These are phyloP conservation scores for Gastrolobium bilobum DNA, from an alignment of 306 rosid genomes.

Conservation along the genomic window DNA sequence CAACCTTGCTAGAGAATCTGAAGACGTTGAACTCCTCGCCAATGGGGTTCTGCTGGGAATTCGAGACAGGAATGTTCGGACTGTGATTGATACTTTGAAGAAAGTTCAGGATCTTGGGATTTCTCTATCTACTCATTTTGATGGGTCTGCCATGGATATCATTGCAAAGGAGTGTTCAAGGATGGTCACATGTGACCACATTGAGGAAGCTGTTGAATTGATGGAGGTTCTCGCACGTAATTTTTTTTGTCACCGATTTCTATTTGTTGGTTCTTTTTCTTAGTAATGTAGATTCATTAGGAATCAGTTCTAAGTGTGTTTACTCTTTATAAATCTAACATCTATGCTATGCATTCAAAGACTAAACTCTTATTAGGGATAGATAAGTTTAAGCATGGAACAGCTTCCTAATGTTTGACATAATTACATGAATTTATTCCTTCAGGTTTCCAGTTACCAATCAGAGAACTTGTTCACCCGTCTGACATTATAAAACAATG, in stretches of 20 bases:
- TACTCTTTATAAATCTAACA: not conserved
- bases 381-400: not conserved
- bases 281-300: not conserved
- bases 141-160: conserved; percentile 56
- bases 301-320: conserved; percentile 3
- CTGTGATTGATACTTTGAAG: conserved; percentile 55
- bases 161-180: conserved; percentile 62
- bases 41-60: conserved; percentile 59
- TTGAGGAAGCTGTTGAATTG: conserved; percentile 77
- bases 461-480: conserved; percentile 74
- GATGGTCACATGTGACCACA: conserved; percentile 54
- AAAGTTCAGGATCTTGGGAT: conserved; percentile 58
- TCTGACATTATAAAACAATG: conserved; percentile 74
- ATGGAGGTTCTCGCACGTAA: conserved; percentile 89
- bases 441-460: conserved; percentile 78
- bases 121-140: conserved; percentile 59
- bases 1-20: conserved; percentile 65
- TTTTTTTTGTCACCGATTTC: conserved; percentile 26
- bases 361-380: not conserved
- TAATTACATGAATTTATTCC: conserved; percentile 47
- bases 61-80: conserved; percentile 57
- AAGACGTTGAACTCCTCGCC: conserved; percentile 62
- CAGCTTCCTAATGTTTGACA: conserved; percentile 27
- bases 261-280: not conserved
- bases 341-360: conserved; percentile 7